These are phyloP conservation scores for Camelina hispida DNA, from an alignment of 345 rosid species.

Conservation along the genomic window DNA sequence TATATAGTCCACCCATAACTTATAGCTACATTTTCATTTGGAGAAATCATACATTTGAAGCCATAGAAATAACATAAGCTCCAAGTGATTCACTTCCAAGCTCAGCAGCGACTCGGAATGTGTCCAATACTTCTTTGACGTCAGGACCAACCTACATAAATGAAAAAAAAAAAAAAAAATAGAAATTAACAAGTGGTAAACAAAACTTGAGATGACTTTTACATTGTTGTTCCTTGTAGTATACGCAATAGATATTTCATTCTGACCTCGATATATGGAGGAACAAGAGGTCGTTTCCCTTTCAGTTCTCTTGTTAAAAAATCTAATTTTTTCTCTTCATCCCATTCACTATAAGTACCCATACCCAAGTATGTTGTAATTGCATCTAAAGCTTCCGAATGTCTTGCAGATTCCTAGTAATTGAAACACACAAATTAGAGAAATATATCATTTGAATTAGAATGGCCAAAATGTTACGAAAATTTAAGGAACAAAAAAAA, in stretches of 20 bases:
- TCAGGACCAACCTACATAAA: slow-evolving; percentile 69
- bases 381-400: slow-evolving; percentile 84
- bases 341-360: slow-evolving; percentile 96
- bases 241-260: background rate
- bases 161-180: background rate
- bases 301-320: slow-evolving; percentile 84
- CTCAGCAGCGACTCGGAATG: slow-evolving; percentile 94
- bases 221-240: background rate
- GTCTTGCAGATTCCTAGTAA: slow-evolving; percentile 87
- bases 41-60: slow-evolving; percentile 74
- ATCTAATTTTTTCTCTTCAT: slow-evolving; percentile 88
- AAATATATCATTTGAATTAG: background rate
- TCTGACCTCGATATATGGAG: slow-evolving; percentile 74
- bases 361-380: slow-evolving; percentile 86
- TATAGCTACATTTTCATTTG: slow-evolving; percentile 21
- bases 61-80: slow-evolving; percentile 98
- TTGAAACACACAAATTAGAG: slow-evolving; percentile 17
- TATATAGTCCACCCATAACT: background rate
- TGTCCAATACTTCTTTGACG: slow-evolving; percentile 83
- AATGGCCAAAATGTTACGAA: background rate
- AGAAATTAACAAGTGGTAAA: background rate
- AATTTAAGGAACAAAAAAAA: background rate
- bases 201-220: background rate
- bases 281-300: slow-evolving; percentile 94
- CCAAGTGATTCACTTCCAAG: slow-evolving; percentile 94